A percentile compares a stretch with the other conserved stretches of the same genome.
Evolutionary conservation across 306 rosid genomes (phyloP).

Genomic region (Biancaea sappan): DNA sequence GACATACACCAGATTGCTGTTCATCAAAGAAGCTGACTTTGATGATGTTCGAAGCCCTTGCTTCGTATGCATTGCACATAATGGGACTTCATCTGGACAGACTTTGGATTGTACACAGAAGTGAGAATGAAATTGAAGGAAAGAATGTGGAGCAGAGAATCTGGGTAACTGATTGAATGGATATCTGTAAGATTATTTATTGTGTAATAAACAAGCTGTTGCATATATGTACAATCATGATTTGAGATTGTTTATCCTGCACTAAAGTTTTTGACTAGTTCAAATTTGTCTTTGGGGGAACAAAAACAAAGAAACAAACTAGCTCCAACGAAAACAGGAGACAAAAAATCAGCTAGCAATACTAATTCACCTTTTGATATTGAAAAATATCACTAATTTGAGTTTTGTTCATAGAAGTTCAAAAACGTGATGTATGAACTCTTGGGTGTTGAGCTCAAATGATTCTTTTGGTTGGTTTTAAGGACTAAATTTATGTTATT

Average conservation of each 20-base stretch:
- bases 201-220: neutral
- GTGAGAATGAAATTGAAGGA: neutral
- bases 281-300: neutral
- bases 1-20: slow-evolving; percentile 93
- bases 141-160: slow-evolving; percentile 17
- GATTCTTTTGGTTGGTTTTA: too few relatives aligned
- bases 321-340: too few relatives aligned
- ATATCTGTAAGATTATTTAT: neutral
- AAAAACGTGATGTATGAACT: too few relatives aligned
- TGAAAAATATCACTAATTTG: too few relatives aligned
- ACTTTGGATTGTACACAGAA: neutral
- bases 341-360: too few relatives aligned
- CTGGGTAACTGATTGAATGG: neutral
- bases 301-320: too few relatives aligned
- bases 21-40: slow-evolving; percentile 75
- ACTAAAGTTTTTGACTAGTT: neutral
- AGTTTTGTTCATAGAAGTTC: too few relatives aligned
- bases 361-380: too few relatives aligned
- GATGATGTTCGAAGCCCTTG: neutral
- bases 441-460: too few relatives aligned
- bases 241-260: neutral
- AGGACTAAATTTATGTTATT: too few relatives aligned
- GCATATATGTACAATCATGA: neutral
- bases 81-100: neutral
- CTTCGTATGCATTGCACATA: neutral